Evolutionary conservation across 129 eudicot species (phyloP).

Genomic region (Helianthus annuus): HanXRQr2.0-SUNRISE NC_035439.2:90989717-90990216

Average conservation of each 20-base stretch:
- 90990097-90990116: constrained; percentile 94
- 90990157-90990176: constrained; percentile 85
- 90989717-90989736: constrained; percentile 90
- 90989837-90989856: constrained; percentile 98
- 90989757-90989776: constrained; percentile 99
- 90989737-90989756: constrained; percentile 87
- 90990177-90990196: constrained; percentile 92
- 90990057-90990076: constrained; percentile 97
- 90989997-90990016: constrained; percentile 96
- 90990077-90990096: constrained; percentile 96
- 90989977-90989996: constrained; percentile 96
- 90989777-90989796: constrained; percentile 90
- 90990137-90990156: constrained; percentile 72
- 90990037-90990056: constrained; percentile 98
- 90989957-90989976: constrained; percentile 93
- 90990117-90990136: constrained; percentile 90
- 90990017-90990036: constrained; percentile 97
- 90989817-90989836: constrained; percentile 94
- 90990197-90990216: constrained; percentile 90
- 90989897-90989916: constrained; percentile 90
- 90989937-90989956: constrained; percentile 97
- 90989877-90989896: constrained; percentile 99
- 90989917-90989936: constrained; percentile 97
- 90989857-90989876: constrained; percentile 98
- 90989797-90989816: constrained; percentile 85